Evolutionary conservation across 768 basidiomycete species (phyloP), one percentile per base, ranked within the genome.

Genomic region (Neoboletus subvelutipes): DNA sequence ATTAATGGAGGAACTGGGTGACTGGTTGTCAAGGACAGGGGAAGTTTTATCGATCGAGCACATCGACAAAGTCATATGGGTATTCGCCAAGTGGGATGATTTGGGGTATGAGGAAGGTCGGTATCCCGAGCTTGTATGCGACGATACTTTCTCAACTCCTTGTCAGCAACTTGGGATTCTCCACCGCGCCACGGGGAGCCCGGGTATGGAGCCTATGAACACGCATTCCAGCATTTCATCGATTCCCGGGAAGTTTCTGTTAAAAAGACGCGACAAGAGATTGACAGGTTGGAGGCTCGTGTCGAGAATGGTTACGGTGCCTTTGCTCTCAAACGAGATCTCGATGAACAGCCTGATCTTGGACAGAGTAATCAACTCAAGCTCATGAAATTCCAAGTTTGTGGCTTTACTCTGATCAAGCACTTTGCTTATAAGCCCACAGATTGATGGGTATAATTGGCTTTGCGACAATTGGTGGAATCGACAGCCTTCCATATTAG

Each of bases 1-100:
- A 26, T 68, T 83, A 31, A 76, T 83, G 45, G 81, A 88, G 56
- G 83, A 83, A 2, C 69, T 88, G 20, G 81, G 84, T 17, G 80
- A 86, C 24, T 91, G 85, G 64, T 40, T 57, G 41, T 52, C 59
- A 6, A 63, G 61, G 34, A 62, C 82, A 81, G 87, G 70, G 56
- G 64, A 39, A 67, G 76, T 20, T 77, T 71, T 52, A 70, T 76
- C 36, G 52, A 69, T 72, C 31, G 73, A 82, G 5, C 78, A 88
- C 63, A 80, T 86, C 29, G 75, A 82, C 39, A 71, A 81, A 49
- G 83, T 96, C 34, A 78, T 85, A 20, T 94, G 90, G 87, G 84
- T 82, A 13, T 94, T 94, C 69, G 78, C 93, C 62, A 99, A 98
- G 71, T 98, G 96, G 96, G 79, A 85, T 43, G 94, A 94, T 59